These are phyloP conservation scores for Gardenia jasminoides DNA, from an alignment of 257 asterid genomes.

Conservation along the genomic window DNA sequence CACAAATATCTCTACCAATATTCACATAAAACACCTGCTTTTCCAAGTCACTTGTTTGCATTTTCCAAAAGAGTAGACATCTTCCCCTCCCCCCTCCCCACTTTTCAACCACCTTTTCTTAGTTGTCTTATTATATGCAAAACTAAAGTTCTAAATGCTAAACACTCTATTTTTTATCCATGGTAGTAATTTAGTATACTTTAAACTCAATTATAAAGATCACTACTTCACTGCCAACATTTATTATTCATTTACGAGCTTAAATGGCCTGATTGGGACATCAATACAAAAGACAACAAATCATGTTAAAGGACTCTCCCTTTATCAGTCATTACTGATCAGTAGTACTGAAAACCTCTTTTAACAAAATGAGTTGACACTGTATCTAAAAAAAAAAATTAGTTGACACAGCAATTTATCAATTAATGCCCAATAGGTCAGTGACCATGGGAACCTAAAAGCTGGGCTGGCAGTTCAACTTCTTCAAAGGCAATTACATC, in stretches of 20 bases:
- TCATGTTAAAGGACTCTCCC: background rate
- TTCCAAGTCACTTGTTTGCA: too few relatives aligned
- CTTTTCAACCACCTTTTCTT: too few relatives aligned
- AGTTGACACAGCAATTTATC: background rate
- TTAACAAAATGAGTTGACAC: background rate
- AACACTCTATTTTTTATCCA: too few relatives aligned
- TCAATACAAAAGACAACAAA: background rate
- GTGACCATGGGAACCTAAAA: background rate
- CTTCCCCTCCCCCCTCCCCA: too few relatives aligned
- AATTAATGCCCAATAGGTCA: background rate
- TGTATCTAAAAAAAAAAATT: too few relatives aligned
- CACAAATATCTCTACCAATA: background rate
- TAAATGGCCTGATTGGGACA: background rate
- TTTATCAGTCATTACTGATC: background rate
- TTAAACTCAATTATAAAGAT: too few relatives aligned
- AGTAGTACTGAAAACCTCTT: background rate
- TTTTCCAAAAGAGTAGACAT: too few relatives aligned
- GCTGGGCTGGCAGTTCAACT: background rate
- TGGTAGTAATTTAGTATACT: too few relatives aligned
- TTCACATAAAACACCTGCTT: too few relatives aligned
- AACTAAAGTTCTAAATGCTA: too few relatives aligned
- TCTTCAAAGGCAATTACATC: background rate
- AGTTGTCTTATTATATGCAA: too few relatives aligned
- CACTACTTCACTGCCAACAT: background rate
- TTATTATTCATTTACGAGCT: background rate